These are phyloP conservation scores for Marasmius fiardii DNA, from an alignment of 1,284 basidiomycete genomes.

Conservation along the genomic window DNA sequence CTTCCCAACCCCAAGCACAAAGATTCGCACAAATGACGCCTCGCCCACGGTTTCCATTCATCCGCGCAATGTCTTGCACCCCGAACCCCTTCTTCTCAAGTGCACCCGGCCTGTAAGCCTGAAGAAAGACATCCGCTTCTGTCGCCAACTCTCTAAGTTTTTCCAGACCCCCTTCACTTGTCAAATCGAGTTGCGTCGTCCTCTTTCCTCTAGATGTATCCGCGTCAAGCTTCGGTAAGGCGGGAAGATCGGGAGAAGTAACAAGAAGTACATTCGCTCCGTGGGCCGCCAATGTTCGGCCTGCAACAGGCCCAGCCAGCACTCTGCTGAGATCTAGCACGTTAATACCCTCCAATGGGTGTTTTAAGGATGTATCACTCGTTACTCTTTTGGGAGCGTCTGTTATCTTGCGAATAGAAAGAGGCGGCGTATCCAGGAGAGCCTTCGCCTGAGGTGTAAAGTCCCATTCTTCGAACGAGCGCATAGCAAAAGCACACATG, in stretches of 20 bases:
- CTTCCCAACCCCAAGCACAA: constrained; percentile 58
- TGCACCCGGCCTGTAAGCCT: constrained; percentile 59
- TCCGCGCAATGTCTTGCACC: constrained; percentile 30
- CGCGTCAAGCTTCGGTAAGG: constrained; percentile 49
- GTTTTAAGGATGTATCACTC: constrained; percentile 7
- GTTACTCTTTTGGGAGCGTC: constrained; percentile 33
- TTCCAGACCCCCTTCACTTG: constrained; percentile 23
- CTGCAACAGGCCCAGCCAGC: constrained; percentile 55
- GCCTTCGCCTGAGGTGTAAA: constrained; percentile 44
- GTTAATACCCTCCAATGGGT: constrained; percentile 46
- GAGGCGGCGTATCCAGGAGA: constrained; percentile 34
- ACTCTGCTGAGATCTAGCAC: constrained; percentile 60
- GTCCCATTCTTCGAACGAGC: constrained; percentile 51
- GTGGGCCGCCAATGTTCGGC: constrained; percentile 55
- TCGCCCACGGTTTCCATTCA: constrained; percentile 28
- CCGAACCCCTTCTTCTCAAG: constrained; percentile 50
- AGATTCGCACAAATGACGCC: constrained; percentile 60
- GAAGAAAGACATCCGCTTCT: constrained; percentile 59
- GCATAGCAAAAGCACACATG: constrained; percentile 53
- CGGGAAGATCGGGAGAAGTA: constrained; percentile 54
- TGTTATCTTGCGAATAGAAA: constrained; percentile 43
- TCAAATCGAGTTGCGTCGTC: constrained; percentile 59
- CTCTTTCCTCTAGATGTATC: constrained; percentile 69
- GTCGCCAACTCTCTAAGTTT: constrained; percentile 36
- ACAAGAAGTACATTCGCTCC: constrained; percentile 61